A percentile compares a stretch with the other conserved stretches of the same genome.
phyloP scores from a whole-genome alignment of 2,329 filamentous ascomycete species.

The Aspergillus alliaceus region DNA sequence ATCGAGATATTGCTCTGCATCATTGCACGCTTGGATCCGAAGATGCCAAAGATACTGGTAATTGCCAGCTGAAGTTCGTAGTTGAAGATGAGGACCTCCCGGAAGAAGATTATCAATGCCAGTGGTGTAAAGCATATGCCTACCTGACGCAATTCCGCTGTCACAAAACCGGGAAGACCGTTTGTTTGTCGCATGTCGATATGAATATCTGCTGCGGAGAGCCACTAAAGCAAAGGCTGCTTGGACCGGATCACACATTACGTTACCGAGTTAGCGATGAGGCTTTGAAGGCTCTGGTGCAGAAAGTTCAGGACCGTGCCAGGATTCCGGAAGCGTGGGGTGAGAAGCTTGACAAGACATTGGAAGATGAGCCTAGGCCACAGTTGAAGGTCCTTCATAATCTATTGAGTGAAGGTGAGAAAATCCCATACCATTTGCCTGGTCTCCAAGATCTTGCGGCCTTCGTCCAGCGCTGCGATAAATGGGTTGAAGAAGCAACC shows the following conservation, averaged over 20 bases:
- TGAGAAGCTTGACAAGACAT: conserved; percentile 79
- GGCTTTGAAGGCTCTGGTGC: conserved; percentile 63
- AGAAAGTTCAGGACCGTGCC: conserved; percentile 83
- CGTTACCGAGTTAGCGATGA: conserved; percentile 76
- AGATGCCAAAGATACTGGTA: conserved; percentile 41
- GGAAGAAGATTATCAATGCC: conserved; percentile 91
- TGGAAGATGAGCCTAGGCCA: conserved; percentile 81
- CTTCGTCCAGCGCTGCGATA: conserved; percentile 94
- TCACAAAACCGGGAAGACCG: conserved; percentile 72
- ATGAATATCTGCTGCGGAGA: conserved; percentile 76
- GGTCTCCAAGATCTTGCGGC: conserved; percentile 78
- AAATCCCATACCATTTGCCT: conserved; percentile 85
- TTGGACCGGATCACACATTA: conserved; percentile 70
- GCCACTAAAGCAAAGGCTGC: conserved; percentile 65
- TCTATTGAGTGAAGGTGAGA: conserved; percentile 88
- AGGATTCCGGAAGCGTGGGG: conserved; percentile 84
- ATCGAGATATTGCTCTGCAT: conserved; percentile 57
- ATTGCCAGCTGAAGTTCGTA: conserved; percentile 62
- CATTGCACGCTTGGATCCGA: conserved; percentile 54
- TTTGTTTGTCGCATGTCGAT: conserved; percentile 82
- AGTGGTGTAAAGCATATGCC: conserved; percentile 86
- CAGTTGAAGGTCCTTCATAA: conserved; percentile 82
- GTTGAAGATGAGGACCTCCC: conserved; percentile 72
- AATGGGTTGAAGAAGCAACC: conserved; percentile 96
- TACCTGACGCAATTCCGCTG: conserved; percentile 92